phyloP scores from a whole-genome alignment of 1,139 yeast genomes.

The Lodderomyces pseudojiufengensis region DNA sequence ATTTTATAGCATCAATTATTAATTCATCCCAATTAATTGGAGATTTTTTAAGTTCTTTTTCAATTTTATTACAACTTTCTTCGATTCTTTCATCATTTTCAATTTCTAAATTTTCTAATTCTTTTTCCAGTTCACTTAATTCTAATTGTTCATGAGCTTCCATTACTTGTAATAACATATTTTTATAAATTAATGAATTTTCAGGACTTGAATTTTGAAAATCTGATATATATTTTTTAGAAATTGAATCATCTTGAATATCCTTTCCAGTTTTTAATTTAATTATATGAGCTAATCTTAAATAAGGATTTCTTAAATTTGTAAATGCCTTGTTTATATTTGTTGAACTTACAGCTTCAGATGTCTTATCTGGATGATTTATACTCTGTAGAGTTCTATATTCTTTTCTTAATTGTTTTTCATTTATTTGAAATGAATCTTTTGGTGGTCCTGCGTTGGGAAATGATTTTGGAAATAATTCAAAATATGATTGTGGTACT shows the following conservation, averaged over 20 bases:
- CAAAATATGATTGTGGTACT: slow-evolving; percentile 36
- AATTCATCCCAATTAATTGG: slow-evolving; percentile 49
- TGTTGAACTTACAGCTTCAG: slow-evolving; percentile 33
- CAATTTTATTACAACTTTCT: slow-evolving; percentile 32
- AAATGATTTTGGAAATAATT: slow-evolving; percentile 71
- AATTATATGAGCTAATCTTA: slow-evolving; percentile 46
- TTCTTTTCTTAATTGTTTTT: slow-evolving; percentile 60
- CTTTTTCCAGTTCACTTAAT: slow-evolving; percentile 55
- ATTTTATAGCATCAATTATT: slow-evolving; percentile 60
- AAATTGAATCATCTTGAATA: slow-evolving; percentile 37
- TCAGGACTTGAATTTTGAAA: slow-evolving; percentile 31
- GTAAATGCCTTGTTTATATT: slow-evolving; percentile 73
- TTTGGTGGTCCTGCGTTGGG: slow-evolving; percentile 67
- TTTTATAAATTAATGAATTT: slow-evolving; percentile 45
- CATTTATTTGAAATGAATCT: slow-evolving; percentile 57
- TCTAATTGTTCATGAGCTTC: slow-evolving; percentile 79
- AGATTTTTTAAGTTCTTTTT: slow-evolving; percentile 20
- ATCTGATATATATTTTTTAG: slow-evolving; percentile 33
- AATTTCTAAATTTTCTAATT: slow-evolving; percentile 47
- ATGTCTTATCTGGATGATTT: slow-evolving; percentile 72
- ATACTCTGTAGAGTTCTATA: slow-evolving; percentile 67
- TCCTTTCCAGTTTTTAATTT: slow-evolving; percentile 37
- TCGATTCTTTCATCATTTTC: slow-evolving; percentile 57
- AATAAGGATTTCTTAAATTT: slow-evolving; percentile 64
- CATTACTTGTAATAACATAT: slow-evolving; percentile 65